A percentile compares a stretch with the other conserved stretches of the same genome.
phyloP scores from a whole-genome alignment of 2,329 filamentous ascomycete species.

The Aspergillus caelatus region DNA sequence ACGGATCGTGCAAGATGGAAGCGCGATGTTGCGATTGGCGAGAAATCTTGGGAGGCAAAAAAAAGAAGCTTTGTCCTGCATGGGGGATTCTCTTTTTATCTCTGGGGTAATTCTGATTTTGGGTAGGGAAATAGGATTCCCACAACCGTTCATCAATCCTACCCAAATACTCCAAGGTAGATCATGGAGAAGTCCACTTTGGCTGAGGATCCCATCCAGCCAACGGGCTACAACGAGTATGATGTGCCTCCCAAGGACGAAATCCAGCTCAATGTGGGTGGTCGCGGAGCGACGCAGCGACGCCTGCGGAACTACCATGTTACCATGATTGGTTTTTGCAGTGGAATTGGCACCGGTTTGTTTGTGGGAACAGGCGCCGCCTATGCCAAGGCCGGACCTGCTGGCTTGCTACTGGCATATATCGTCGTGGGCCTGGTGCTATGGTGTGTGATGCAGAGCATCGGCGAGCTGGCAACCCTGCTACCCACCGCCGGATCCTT shows the following conservation, averaged over 20 bases:
- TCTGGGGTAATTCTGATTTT: not conserved
- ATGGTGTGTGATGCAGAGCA: conserved; percentile 85
- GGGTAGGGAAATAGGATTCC: not conserved
- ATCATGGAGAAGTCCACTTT: not conserved
- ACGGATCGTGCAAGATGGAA: not conserved
- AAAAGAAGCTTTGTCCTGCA: not conserved
- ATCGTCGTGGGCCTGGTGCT: conserved; percentile 72
- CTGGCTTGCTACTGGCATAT: conserved; percentile 68
- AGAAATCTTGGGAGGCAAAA: not conserved
- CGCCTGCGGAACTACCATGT: conserved; percentile 39
- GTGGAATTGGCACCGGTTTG: conserved; percentile 67
- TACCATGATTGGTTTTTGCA: conserved; percentile 37
- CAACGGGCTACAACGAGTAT: not conserved
- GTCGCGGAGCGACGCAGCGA: conserved; percentile 36
- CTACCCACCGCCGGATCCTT: conserved; percentile 91
- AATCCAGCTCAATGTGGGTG: conserved; percentile 36
- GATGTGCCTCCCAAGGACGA: conserved; percentile 26
- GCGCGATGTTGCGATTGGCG: not conserved
- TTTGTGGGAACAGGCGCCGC: conserved; percentile 80
- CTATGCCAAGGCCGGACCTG: conserved; percentile 72
- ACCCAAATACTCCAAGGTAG: not conserved
- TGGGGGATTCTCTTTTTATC: not conserved
- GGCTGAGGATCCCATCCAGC: not conserved
- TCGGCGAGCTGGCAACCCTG: conserved; percentile 87
- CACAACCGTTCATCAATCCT: not conserved